Evolutionary conservation across 139 green algal species (phyloP), one percentile per base, ranked within the genome.

Genomic region (Zygnema cylindricum): DNA sequence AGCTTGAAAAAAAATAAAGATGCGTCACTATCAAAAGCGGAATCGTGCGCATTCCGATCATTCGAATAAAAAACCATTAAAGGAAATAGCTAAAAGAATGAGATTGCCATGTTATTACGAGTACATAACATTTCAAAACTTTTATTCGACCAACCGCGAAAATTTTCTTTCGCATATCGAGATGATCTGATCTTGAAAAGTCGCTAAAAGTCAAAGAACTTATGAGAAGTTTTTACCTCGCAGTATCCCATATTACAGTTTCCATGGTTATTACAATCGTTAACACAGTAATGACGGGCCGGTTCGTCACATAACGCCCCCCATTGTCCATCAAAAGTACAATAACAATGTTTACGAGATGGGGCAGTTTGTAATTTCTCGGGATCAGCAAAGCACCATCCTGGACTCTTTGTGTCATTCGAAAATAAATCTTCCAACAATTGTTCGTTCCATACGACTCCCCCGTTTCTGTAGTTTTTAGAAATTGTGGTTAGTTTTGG

Each of bases 371-470:
- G n/a, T n/a, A n/a, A n/a, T 0, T 3, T 16, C 1, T 22, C 32
- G 1, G 83, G 83, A 35, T 39, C 30, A 33, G 69, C 76, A 69
- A 83, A 83, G 83, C 83, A 88, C 83, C 83, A 88, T 73, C 83
- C 83, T 2, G 83, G 83, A 23, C 32, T 30, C 23, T 69, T 21
- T 23, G 82, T 39, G 82, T 38, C 77, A 55, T 69, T 33, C 25
- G 55, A 40, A 35, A 82, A 87, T 38, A 87, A 30, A 21, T 55
- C 78, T 1, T 85, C 78, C 7, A 41, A 16, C 71, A 79, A 16
- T 16, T 63, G 49, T 63, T 63, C 7, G 49, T 7, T 63, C 49
- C 49, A 63, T 25, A 63, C 16, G 7, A 63, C 49, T 63, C 49
- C 49, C 16, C 49, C 49, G 49, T 16, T 63, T 63, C 49, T 63